Evolutionary conservation across 352 stramenopile species (phyloP), one percentile per base, ranked within the genome.

Genomic region (Achlya hypogyna): DNA sequence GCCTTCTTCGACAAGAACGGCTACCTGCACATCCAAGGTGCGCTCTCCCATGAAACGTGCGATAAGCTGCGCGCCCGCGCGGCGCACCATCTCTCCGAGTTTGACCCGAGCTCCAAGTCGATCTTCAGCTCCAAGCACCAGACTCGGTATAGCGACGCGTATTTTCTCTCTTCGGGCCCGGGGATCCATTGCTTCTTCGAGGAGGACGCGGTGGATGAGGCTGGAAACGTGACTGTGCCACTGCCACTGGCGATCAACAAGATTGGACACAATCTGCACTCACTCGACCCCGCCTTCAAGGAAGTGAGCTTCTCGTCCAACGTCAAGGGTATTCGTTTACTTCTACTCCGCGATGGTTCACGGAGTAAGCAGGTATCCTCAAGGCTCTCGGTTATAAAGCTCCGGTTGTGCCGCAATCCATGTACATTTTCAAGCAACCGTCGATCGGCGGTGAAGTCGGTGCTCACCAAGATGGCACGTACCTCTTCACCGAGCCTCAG

Each of bases 391-490:
- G 83, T 3, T 98, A 95, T 72, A 69, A 78, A 43, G 78, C 93
- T 32, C 93, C 96, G 1, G 79, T 97, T 32, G 79, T 95, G 0
- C 92, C 96, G 54, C 93, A 98, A 72, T 95, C 78, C 53, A 98
- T 98, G 96, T 98, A 98, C 75, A 98, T 98, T 74, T 98, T 98
- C 79, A 98, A 98, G 74, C 89, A 98, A 73, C 86, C 89, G 22
- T 80, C 76, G 34, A 96, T 98, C 59, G 94, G 96, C 34, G 94
- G 93, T 35, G 89, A 97, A 45, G 94, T 98, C 0, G 91, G 87
- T 54, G 79, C 87, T n/a, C 96, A 98, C 81, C 96, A 98, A 76
- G 96, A 98, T 77, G 96, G 90, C 14, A 98, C 89, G 29, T 98
- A 97, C 71, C 81, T 98, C n/a, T 96, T 89, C 76, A 98, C 96